phyloP scores from a whole-genome alignment of 2,329 filamentous ascomycete genomes.

The Acephala macrosclerotiorum region DNA sequence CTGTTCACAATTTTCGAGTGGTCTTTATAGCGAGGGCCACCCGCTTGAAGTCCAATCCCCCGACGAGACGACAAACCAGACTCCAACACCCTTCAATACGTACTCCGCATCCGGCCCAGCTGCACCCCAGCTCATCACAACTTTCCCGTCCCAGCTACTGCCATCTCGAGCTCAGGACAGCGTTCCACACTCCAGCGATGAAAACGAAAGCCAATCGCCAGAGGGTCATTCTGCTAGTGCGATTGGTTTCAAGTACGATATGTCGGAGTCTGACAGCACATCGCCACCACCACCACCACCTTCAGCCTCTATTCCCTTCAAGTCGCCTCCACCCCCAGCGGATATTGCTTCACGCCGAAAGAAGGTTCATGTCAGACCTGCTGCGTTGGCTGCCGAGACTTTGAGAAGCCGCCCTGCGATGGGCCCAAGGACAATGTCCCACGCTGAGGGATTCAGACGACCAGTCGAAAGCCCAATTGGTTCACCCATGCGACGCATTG shows the following conservation, averaged over 20 bases:
- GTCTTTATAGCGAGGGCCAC: conserved; percentile 26
- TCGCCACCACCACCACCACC: conserved; percentile 39
- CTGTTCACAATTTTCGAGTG: conserved; percentile 29
- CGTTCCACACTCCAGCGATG: conserved; percentile 15
- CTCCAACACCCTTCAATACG: conserved; percentile 33
- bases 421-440: conserved; percentile 42
- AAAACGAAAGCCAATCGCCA: conserved; percentile 32
- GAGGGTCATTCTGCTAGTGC: conserved; percentile 29
- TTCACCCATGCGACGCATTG: conserved; percentile 44
- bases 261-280: conserved; percentile 31
- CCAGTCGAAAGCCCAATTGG: conserved; percentile 38
- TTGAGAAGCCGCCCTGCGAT: conserved; percentile 35
- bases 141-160: conserved; percentile 38
- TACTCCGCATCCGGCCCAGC: conserved; percentile 26
- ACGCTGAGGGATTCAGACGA: conserved; percentile 41
- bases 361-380: conserved; percentile 42
- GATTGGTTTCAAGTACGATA: conserved; percentile 35
- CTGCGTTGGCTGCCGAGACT: conserved; percentile 39
- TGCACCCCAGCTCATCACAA: conserved; percentile 28
- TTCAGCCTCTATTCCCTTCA: conserved; percentile 38
- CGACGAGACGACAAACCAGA: conserved; percentile 28
- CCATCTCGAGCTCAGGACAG: conserved; percentile 23
- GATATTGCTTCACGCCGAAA: conserved; percentile 42
- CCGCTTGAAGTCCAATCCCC: conserved; percentile 28
- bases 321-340: conserved; percentile 40